Conservation (phyloP, 139 green algal species). For the Chlorella vulgaris region DNA sequence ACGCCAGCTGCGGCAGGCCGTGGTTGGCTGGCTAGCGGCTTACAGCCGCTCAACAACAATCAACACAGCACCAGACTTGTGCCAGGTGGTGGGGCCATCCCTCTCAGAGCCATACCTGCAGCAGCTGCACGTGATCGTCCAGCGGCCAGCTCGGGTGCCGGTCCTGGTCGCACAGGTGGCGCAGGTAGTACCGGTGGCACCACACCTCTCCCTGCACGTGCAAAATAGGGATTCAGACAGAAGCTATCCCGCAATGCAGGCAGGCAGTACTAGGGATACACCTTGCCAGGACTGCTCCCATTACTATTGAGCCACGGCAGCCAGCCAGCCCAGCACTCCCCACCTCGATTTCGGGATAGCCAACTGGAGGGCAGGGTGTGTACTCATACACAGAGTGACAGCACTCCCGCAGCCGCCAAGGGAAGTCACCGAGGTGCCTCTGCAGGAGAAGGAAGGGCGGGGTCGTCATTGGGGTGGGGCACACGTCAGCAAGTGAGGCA, state of each 20-base stretch:
- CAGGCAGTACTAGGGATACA: no score
- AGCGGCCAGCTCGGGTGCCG: slow-evolving; percentile 83
- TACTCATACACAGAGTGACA: slow-evolving; percentile 83
- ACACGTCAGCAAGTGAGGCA: no score
- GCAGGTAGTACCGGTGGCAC: slow-evolving; percentile 96
- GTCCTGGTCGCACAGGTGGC: slow-evolving; percentile 82
- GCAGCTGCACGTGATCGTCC: slow-evolving; percentile 84
- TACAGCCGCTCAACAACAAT: background rate
- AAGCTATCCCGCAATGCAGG: no score
- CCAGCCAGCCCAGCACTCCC: slow-evolving; percentile 16
- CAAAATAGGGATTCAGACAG: background rate
- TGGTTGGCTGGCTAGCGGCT: background rate
- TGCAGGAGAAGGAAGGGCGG: no score
- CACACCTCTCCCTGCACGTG: slow-evolving; percentile 80
- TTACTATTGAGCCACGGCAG: no score
- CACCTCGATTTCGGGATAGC: slow-evolving; percentile 84
- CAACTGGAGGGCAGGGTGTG: slow-evolving; percentile 84
- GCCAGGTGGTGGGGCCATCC: no score
- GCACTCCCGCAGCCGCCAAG: slow-evolving; percentile 67
- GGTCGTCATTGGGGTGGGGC: no score
- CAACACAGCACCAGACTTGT: background rate
- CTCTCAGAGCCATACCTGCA: slow-evolving; percentile 86
- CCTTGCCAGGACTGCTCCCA: no score
- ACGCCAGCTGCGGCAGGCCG: background rate
- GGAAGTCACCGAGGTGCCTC: slow-evolving; percentile 77